These are phyloP conservation scores for Quercus tomentella DNA, from an alignment of 331 rosid species.

Conservation along the genomic window DNA sequence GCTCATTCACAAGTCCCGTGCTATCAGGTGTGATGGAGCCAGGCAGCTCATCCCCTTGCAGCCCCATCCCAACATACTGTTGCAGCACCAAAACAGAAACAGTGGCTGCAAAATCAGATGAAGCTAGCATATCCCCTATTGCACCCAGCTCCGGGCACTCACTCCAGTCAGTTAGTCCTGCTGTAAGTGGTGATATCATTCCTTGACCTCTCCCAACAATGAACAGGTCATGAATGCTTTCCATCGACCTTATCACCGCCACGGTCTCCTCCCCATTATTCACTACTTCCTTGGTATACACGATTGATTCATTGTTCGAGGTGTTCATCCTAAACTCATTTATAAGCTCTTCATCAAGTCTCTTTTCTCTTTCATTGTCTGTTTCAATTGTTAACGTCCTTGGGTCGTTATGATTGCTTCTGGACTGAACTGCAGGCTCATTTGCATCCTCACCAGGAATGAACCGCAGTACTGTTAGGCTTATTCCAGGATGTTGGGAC, in stretches of 20 bases:
- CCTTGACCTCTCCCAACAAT: constrained; percentile 83
- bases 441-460: constrained; percentile 33
- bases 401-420: background rate
- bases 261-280: constrained; percentile 84
- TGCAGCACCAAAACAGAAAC: constrained; percentile 81
- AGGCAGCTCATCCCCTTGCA: constrained; percentile 9
- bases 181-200: constrained; percentile 52
- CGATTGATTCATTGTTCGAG: constrained; percentile 28
- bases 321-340: constrained; percentile 36
- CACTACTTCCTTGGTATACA: constrained; percentile 49
- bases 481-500: constrained; percentile 57
- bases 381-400: constrained; percentile 28
- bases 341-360: constrained; percentile 48
- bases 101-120: constrained; percentile 70
- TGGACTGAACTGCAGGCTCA: too few relatives aligned
- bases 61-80: constrained; percentile 50
- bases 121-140: constrained; percentile 85
- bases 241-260: constrained; percentile 66
- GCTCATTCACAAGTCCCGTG: background rate
- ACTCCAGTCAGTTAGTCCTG: constrained; percentile 93
- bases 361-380: constrained; percentile 32
- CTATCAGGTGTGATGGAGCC: constrained; percentile 22
- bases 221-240: constrained; percentile 50
- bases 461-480: constrained; percentile 55
- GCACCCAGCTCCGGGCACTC: constrained; percentile 90